These are phyloP conservation scores for Calcarisporium arbuscula DNA, from an alignment of 2,329 filamentous ascomycete genomes.

Conservation along the genomic window DNA sequence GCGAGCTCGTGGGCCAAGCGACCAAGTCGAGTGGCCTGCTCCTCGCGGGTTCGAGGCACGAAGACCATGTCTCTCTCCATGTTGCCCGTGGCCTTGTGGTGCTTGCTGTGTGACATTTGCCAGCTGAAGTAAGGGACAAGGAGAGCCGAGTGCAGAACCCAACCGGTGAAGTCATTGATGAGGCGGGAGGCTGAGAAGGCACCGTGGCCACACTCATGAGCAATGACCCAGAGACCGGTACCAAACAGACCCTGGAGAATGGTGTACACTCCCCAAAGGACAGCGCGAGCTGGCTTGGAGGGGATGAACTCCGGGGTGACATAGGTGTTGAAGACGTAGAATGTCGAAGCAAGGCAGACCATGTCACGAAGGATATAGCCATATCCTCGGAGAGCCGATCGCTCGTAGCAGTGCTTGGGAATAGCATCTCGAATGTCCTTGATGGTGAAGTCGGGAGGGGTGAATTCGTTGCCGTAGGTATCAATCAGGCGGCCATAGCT, in stretches of 20 bases:
- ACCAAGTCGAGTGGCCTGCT: conserved; percentile 71
- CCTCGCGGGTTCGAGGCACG: conserved; percentile 82
- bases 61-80: conserved; percentile 99
- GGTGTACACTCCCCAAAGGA: conserved; percentile 60
- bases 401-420: conserved; percentile 93
- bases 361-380: conserved; percentile 82
- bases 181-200: conserved; percentile 90
- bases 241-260: conserved; percentile 86
- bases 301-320: conserved; percentile 80
- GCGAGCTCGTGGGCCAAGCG: conserved; percentile 71
- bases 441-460: conserved; percentile 92
- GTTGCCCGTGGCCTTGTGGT: conserved; percentile 98
- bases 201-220: conserved; percentile 96
- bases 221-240: conserved; percentile 92
- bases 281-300: conserved; percentile 58
- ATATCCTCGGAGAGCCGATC: conserved; percentile 69
- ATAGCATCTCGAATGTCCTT: conserved; percentile 97
- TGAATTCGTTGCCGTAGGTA: conserved; percentile 91
- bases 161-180: conserved; percentile 88
- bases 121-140: conserved; percentile 98
- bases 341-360: conserved; percentile 64
- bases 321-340: conserved; percentile 83
- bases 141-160: conserved; percentile 80
- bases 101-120: conserved; percentile 99
- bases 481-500: conserved; percentile 67